phyloP scores from a whole-genome alignment of 306 rosid species.

The Erythrophleum fordii region DNA sequence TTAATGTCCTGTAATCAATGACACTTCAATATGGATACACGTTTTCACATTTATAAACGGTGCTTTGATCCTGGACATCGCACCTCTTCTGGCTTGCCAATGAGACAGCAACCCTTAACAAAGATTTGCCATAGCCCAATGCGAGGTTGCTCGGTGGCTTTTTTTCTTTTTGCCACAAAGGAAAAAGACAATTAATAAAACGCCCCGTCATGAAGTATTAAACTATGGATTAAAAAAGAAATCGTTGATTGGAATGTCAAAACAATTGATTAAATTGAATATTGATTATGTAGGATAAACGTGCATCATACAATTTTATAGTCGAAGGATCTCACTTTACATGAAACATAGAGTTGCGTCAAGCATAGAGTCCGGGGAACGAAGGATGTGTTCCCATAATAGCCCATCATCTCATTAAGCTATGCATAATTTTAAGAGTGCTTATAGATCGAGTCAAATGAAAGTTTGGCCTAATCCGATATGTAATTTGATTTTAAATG shows the following conservation, averaged over 20 bases:
- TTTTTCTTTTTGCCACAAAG: no score
- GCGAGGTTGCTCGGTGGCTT: neutral
- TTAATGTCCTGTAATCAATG: no score
- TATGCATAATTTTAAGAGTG: neutral
- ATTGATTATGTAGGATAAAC: neutral
- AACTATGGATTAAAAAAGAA: no score
- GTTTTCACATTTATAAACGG: no score
- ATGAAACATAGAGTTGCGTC: neutral
- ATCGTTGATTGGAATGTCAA: neutral
- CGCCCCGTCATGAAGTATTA: neutral
- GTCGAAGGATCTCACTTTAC: neutral
- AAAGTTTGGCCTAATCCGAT: no score
- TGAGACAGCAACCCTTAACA: neutral
- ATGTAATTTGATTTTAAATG: no score
- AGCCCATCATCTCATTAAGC: neutral
- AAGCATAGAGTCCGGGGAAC: no score
- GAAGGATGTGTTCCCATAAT: no score
- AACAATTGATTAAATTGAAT: neutral
- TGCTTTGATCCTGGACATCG: no score
- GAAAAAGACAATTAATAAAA: neutral
- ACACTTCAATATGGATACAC: no score
- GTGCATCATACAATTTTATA: neutral
- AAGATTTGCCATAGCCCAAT: neutral
- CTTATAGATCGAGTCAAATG: no score
- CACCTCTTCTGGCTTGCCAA: neutral